Base-by-base conservation (phyloP, 495 filamentous ascomycete genomes). In the Chaetomium tenue region DNA sequence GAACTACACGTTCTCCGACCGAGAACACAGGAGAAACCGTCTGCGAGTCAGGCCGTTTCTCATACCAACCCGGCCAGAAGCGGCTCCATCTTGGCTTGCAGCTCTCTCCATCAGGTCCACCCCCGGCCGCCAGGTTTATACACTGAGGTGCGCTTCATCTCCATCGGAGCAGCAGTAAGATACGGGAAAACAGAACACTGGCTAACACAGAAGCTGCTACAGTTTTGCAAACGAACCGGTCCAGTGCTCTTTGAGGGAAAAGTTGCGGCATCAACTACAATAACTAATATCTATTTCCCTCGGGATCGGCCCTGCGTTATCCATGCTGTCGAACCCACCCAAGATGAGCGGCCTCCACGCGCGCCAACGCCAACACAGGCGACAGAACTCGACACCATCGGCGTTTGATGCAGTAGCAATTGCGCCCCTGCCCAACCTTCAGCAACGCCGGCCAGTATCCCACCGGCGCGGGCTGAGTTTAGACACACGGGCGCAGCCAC, bases 361-460 rank as follows among this genome's bases (percentile, higher is more conserved):
- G 69, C 88, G 87, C 76, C 86, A 86, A 72, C 85, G 86, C 74
- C 86, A 85, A 80, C 91, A 96, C 78, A 86, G 90, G 73, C 90
- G 92, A 75, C 91, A 93, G 80, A 88, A 91, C 71, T 96, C 92
- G 70, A 94, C 91, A 71, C 91, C 92, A 63, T 84, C 85, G 63
- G 83, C 82, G 68, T 89, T 88, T 76, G 88, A 91, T 72, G 83
- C 83, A 59, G 79, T 82, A 63, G 88, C 88, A 82, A 83, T 86
- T 70, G 75, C 78, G 56, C 82, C 78, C 76, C 81, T 88, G 70
- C 82, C 84, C 66, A 82, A 81, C 64, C 83, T 84, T 65, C 73
- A 73, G 23, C 75, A 77, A 64, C 76, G 77, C 42, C 67, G 71
- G 33, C 76, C 78, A 71, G 72, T 78, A 71, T 78, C 82, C 72